Base-by-base conservation (phyloP, 2,329 filamentous ascomycete genomes). In the Aureobasidium namibiae region DNA sequence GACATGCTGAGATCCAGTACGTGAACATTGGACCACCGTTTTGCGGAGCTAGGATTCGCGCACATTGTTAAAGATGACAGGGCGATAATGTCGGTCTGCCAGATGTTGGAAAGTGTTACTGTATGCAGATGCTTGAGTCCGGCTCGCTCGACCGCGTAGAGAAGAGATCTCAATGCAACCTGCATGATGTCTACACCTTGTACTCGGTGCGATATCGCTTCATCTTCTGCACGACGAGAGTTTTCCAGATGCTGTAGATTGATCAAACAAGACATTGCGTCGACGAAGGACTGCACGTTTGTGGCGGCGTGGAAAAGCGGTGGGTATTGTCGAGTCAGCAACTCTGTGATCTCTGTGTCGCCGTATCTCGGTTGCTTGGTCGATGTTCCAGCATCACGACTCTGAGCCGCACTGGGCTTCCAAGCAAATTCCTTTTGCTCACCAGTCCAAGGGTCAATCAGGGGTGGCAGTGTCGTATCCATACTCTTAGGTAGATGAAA, bases 241-340 rank as follows among this genome's bases (percentile, higher is more conserved):
- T 95, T 81, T 50, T 82, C 87, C 61, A 96, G 78, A 70, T 92
- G 88, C 46, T 82, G 78, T 66, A 96, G 76, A 66, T 86, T 87
- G 60, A 82, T 76, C 67, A 95, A 72, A 63, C 85, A 77, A 36
- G 80, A 81, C 69, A 95, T 78, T 50, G 88, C 88, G 63, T 84
- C 80, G 66, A 92, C 85, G 75, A 96, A 95, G 39, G 89, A 88
- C 5, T 88, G 83, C 7, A 95, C 87, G 69, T 96, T 94, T 62
- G 89, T 92, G 8, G 91, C 89, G 7, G 90, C 89, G 69, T 96
- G 91, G 74, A 95, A 95, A 2, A 95, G 76, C 6, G 91, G 89
- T 56, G 90, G 89, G 68, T 95, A 95, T 74, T 95, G 90, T 69
- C 90, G 85, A 14, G 90, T 89, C 62, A 95, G 79, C 61, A 95